Percentiles rank a stretch among this genome's conserved stretches.
Evolutionary conservation across 1,139 yeast species (phyloP).

Genomic region (Yamadazyma membranifaciens): DNA sequence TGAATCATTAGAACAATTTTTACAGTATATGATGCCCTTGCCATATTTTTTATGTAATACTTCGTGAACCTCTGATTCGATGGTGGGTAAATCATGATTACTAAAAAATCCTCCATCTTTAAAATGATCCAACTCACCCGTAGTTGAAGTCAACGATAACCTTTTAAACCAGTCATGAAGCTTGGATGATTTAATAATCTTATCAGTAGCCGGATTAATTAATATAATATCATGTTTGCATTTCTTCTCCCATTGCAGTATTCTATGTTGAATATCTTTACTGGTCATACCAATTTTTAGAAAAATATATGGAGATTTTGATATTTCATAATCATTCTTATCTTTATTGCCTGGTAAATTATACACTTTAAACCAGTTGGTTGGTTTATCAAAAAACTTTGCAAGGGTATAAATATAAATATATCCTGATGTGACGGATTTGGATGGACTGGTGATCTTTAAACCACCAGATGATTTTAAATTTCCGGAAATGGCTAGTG

Average conservation of each 20-base stretch:
- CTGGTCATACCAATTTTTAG: constrained; percentile 60
- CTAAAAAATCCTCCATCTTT: constrained; percentile 34
- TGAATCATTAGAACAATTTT: constrained; percentile 27
- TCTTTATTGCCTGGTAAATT: constrained; percentile 29
- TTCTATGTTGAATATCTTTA: constrained; percentile 38
- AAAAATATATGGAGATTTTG: constrained; percentile 36
- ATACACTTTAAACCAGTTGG: constrained; percentile 30
- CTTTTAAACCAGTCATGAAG: constrained; percentile 11
- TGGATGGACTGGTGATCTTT: background rate
- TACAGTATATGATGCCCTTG: constrained; percentile 42
- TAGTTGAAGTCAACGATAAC: constrained; percentile 2
- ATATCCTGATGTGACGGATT: constrained; percentile 29
- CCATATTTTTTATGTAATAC: constrained; percentile 37
- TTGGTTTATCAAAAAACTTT: constrained; percentile 30
- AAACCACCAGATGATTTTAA: background rate
- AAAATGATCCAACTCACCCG: background rate
- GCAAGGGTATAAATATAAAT: constrained; percentile 55
- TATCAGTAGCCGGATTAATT: constrained; percentile 14
- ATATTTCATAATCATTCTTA: constrained; percentile 34
- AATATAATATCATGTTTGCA: constrained; percentile 42
- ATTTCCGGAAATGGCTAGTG: background rate
- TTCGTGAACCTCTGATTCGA: constrained; percentile 44
- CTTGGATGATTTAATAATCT: constrained; percentile 6
- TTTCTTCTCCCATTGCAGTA: constrained; percentile 55
- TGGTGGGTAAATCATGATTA: constrained; percentile 22